These are phyloP conservation scores for Dendrostoma leiphaemia DNA, from an alignment of 2,329 filamentous ascomycete genomes.

Conservation along the genomic window DNA sequence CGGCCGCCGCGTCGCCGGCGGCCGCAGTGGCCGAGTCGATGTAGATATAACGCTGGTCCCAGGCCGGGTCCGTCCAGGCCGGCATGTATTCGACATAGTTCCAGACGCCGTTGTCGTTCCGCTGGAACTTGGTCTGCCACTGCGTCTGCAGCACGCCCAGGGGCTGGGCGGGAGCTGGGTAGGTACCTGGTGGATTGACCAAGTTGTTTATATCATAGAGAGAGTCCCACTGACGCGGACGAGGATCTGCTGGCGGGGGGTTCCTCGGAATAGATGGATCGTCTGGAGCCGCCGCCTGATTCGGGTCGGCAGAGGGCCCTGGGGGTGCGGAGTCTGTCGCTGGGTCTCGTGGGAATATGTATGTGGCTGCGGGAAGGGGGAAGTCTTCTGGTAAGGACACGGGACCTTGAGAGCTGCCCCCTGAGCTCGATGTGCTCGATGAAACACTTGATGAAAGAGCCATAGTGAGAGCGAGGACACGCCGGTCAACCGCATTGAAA, in stretches of 20 bases:
- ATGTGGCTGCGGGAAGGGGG: neutral
- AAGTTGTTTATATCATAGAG: neutral
- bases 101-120: neutral
- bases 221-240: neutral
- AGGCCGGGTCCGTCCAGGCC: slow-evolving; percentile 17
- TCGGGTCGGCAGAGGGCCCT: neutral
- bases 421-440: too few species aligned
- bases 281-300: neutral
- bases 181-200: neutral
- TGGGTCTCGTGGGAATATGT: neutral
- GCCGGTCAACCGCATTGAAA: neutral
- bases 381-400: neutral
- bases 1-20: neutral
- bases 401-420: too few species aligned
- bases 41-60: neutral
- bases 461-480: neutral
- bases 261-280: too few species aligned
- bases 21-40: neutral
- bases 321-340: neutral
- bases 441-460: too few species aligned
- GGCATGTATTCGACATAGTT: slow-evolving; percentile 15
- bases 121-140: neutral
- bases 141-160: slow-evolving; percentile 4
- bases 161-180: neutral
- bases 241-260: neutral